Base-by-base conservation (phyloP, 1,284 basidiomycete species). In the Ganoderma sinense region DNA sequence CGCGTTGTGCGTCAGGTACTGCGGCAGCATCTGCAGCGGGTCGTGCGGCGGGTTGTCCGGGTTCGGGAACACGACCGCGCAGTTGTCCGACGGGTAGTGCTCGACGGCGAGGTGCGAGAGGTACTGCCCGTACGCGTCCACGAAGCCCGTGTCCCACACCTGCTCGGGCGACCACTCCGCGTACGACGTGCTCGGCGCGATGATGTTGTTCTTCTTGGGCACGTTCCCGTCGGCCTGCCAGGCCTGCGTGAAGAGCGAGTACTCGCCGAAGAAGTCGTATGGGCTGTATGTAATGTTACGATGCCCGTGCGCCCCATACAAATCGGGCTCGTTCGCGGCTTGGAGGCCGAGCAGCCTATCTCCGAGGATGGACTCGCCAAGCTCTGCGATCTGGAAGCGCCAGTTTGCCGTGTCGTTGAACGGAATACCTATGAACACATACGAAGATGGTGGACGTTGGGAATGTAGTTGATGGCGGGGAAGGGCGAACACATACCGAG, bases 261-360 rank as follows among this genome's bases (percentile, higher is more conserved):
- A 88, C 75, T 91, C 89, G n/a, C 78, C 75, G 20, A 85, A 78
- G 74, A 88, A 91, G 71, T 88, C 80, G 23, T 68, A 73, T 4
- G 85, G 82, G 1, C 71, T 76, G 75, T 89, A 91, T 18, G 68
- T 80, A 76, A 33, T 75, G 70, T 77, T 65, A 4, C 83, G 82
- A 62, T 82, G 80, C 8, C 71, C 78, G 62, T 81, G 85, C 70
- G 68, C 59, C 1, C 75, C 78, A 75, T 88, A 93, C 70, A 93
- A 81, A 80, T 93, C 91, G 10, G 92, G 92, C 78, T 94, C 92
- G 78, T 94, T 94, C 4, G 89, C 90, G 6, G 83, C 84, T 76
- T 89, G 87, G 56, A 92, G 76, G 0, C 88, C 91, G 45, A 89
- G 79, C 8, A 93, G 84, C 71, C 85, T 82, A 67, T 85, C 80